These are phyloP conservation scores for Bombardia bombarda DNA, from an alignment of 495 filamentous ascomycete genomes.

Conservation along the genomic window DNA sequence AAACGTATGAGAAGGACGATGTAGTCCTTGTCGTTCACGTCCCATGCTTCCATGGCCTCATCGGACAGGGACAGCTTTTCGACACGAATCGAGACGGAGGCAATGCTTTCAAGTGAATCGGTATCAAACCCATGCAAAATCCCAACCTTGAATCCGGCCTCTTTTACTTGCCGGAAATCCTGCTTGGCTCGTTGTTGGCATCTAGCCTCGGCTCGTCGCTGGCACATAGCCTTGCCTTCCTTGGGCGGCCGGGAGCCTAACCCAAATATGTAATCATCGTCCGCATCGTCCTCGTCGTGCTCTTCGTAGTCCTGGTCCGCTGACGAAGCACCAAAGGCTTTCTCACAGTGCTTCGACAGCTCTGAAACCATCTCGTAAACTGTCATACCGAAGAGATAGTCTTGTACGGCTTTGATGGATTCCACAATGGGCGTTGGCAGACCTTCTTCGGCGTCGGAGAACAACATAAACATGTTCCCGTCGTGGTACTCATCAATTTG, in stretches of 20 bases:
- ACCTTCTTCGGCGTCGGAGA: slow-evolving; percentile 30
- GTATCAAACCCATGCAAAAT: slow-evolving; percentile 43
- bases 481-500: slow-evolving; percentile 60
- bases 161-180: slow-evolving; percentile 55
- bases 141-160: slow-evolving; percentile 71
- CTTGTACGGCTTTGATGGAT: slow-evolving; percentile 5
- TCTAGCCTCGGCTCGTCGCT: too few relatives aligned
- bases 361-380: slow-evolving; percentile 36
- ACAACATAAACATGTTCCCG: slow-evolving; percentile 52
- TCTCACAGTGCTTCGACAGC: slow-evolving; percentile 32
- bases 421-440: neutral
- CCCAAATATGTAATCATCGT: too few relatives aligned
- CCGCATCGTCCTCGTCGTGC: slow-evolving; percentile 21
- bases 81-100: slow-evolving; percentile 61
- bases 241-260: too few relatives aligned
- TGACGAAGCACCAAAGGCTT: slow-evolving; percentile 17
- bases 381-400: slow-evolving; percentile 29
- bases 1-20: slow-evolving; percentile 72
- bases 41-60: slow-evolving; percentile 73
- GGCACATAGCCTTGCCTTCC: too few relatives aligned
- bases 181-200: slow-evolving; percentile 37
- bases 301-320: slow-evolving; percentile 19
- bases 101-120: slow-evolving; percentile 29
- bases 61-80: slow-evolving; percentile 66
- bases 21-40: slow-evolving; percentile 57